phyloP scores from a whole-genome alignment of 192 early-diverging fungal genomes.

The Umbelopsis ramanniana region DNA sequence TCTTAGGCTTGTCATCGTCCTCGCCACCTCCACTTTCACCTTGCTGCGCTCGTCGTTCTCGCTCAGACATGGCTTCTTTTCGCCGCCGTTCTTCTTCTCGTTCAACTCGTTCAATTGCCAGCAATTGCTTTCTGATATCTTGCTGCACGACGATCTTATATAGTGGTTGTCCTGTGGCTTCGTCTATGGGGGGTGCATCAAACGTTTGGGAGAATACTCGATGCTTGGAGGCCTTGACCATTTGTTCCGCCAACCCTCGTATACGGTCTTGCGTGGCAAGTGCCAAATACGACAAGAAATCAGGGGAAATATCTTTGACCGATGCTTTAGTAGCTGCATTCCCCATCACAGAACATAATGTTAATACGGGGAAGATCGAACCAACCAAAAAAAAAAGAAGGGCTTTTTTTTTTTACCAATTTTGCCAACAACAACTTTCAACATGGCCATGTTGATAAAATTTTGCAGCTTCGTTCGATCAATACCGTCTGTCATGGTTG shows the following conservation, averaged over 20 bases:
- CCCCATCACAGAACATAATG: background rate
- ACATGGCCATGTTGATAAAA: constrained; percentile 48
- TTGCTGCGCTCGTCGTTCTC: constrained; percentile 50
- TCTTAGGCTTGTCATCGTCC: constrained; percentile 45
- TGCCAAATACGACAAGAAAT: constrained; percentile 65
- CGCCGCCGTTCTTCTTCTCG: constrained; percentile 67
- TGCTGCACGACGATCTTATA: constrained; percentile 70
- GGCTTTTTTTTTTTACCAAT: no score
- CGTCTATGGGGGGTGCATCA: constrained; percentile 59
- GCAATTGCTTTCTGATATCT: constrained; percentile 72
- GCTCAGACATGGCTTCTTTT: constrained; percentile 42
- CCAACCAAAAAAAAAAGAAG: no score
- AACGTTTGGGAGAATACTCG: constrained; percentile 65
- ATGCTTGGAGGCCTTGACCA: constrained; percentile 73
- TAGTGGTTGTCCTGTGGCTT: constrained; percentile 55
- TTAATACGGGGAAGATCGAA: no score
- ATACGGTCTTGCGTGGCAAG: constrained; percentile 73
- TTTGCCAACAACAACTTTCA: constrained; percentile 42
- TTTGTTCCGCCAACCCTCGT: constrained; percentile 64
- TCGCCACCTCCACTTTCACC: constrained; percentile 46
- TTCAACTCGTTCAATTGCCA: constrained; percentile 72
- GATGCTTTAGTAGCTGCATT: background rate
- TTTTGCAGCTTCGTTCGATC: constrained; percentile 50
- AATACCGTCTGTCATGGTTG: constrained; percentile 30
- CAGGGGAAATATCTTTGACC: constrained; percentile 55